These are phyloP conservation scores for Punctularia strigosozonata DNA, from an alignment of 768 basidiomycete genomes.

Conservation along the genomic window DNA sequence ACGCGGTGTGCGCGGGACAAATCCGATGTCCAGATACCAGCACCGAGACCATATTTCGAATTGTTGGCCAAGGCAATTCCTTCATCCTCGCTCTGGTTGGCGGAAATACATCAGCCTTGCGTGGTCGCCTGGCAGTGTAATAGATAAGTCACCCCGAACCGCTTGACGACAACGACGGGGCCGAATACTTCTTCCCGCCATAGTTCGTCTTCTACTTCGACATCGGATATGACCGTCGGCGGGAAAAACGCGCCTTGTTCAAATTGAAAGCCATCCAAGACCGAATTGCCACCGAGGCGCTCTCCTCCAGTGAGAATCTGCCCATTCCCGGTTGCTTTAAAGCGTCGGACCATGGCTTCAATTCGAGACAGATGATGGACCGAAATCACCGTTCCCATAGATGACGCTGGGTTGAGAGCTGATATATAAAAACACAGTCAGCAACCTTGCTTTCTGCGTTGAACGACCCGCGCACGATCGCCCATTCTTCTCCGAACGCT, in stretches of 20 bases:
- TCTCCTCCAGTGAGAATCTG: conserved; percentile 56
- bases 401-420: conserved; percentile 61
- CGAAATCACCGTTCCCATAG: conserved; percentile 79
- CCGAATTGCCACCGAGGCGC: conserved; percentile 48
- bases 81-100: conserved; percentile 39
- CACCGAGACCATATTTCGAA: conserved; percentile 72
- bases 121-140: too few relatives aligned
- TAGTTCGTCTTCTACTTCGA: conserved; percentile 44
- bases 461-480: conserved; percentile 39
- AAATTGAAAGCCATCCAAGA: conserved; percentile 63
- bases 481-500: conserved; percentile 65
- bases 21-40: conserved; percentile 70
- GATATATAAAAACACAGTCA: not conserved
- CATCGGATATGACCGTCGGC: conserved; percentile 61
- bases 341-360: conserved; percentile 39
- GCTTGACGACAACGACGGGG: conserved; percentile 65
- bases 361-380: conserved; percentile 51
- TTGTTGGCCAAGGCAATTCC: conserved; percentile 62
- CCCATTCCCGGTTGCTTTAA: conserved; percentile 26
- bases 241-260: conserved; percentile 65
- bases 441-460: not conserved
- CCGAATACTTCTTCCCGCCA: conserved; percentile 85
- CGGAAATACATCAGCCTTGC: too few relatives aligned
- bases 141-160: conserved; percentile 31
- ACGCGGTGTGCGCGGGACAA: conserved; percentile 69